Base-by-base conservation (phyloP, 2,329 filamentous ascomycete genomes). In the Cytospora chrysosperma region DNA sequence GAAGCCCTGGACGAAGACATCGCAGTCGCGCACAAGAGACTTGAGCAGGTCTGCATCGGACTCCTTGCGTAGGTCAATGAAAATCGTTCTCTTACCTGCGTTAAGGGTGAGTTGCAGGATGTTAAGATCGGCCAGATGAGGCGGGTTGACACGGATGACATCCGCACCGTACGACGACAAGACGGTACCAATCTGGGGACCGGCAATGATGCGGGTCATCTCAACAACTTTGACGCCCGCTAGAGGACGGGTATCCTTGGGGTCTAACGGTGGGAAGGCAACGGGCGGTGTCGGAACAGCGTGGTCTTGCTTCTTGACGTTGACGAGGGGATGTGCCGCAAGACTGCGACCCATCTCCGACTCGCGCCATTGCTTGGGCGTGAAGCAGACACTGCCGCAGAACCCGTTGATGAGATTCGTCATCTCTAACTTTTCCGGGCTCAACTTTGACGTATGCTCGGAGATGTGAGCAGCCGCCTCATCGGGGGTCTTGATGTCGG, bases 1-100 rank as follows among this genome's bases (percentile, higher is more conserved):
- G 73, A 81, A 86, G 28, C 83, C 82, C 64, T 84, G 80, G 26
- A 85, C 70, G 63, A 85, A 79, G 40, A 85, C 77, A 68, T 86
- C 84, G 2, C 78, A 81, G 2, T 81, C 79, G 55, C 81, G 80
- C 1, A 72, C 70, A 1, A 74, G 67, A 3, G 77, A 73, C 51
- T 76, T 75, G 21, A 64, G 51, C 24, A 58, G 49, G 19, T 49
- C 50, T 12, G 53, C 53, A 17, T 62, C 59, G 13, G 50, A 28
- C 0, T 21, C 47, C 49, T 51, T 54, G 37, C 63, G 54, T 40
- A 85, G 77, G 67, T 86, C 79, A 3, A 86, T 70, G 17, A 73
- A 71, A 3, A 77, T 73, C 1, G 78, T 81, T 57, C 76, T 75
- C 69, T 82, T 82, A n/a, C 80, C 81, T 50, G 78, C 76, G 56